Base-by-base conservation (phyloP, 1,139 yeast genomes). In the Diutina rugosa region DNA sequence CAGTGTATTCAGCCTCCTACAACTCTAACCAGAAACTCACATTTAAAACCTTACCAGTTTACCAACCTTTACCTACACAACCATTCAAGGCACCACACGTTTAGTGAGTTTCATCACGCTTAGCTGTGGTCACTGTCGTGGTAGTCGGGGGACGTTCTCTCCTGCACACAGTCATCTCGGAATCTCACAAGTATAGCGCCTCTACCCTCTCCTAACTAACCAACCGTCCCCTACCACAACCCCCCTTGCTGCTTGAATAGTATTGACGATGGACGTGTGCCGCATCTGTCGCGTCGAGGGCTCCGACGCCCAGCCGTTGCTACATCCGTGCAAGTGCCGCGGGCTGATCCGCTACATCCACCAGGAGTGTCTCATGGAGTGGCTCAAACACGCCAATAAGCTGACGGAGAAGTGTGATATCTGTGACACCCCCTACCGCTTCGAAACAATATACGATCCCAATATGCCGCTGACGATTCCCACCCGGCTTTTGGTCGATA, bases 281-380 rank as follows among this genome's bases (percentile, higher is more conserved):
- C 85, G 99, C 60, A 91, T 93, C 57, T 93, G 99, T 68, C 85
- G 97, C 58, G 93, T 95, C 55, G 98, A 90, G 64, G 93, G 82
- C n/a, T 81, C 95, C 0, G 72, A 71, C 0, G 81, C 79, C 1
- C 93, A 89, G 61, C 97, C 97, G 3, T 73, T 93, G 56, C 86
- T 81, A 61, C 93, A 89, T 69, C 99, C 99, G 1, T 93, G 99
- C 70, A 85, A 82, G 65, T 93, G 99, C 69, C 79, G 90, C 59
- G 99, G 99, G 2, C 87, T 96, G 35, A 95, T 93, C 66, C 87
- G 87, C 67, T 90, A 84, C 65, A 89, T 93, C 57, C 99, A 93
- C 69, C 96, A 93, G 68, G 95, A 86, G 55, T 93, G 99, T 71
- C 72, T 93, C 55, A 74, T 85, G 64, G 96, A 90, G 65, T 93